Evolutionary conservation across 805 yeast species (phyloP), one percentile per base, ranked within the genome.

Genomic region (Candida argentea): DNA sequence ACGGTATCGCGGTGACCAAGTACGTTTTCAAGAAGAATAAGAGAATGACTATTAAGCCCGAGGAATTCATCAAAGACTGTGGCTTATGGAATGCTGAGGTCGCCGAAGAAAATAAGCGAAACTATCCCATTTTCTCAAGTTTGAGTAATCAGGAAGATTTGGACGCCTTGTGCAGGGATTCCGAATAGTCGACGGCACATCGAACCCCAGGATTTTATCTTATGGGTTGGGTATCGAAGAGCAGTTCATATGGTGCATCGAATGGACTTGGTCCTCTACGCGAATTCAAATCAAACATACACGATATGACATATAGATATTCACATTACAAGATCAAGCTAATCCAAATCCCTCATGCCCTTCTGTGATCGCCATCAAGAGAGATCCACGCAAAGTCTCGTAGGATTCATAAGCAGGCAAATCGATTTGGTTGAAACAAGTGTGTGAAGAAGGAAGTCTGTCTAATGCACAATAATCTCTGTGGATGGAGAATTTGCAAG

Each of bases 281-380:
- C 12, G 22, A 6, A 16, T 19, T 26, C 7, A 26, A 8, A 9
- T 20, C 14, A n/a, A 13, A 20, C 8, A 20, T 13, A 5, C 10
- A 5, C 10, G 10, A 5, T 8, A n/a, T 5, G 22, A 24, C 16
- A 24, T 19, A 10, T 17, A 25, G 15, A 25, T 25, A 4, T 13
- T 21, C 17, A 18, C 18, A 12, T 10, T 23, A 15, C 16, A 17
- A 16, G 20, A 20, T 36, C 37, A 58, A 6, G 89, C 93, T 48
- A 86, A 68, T 8, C 96, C 97, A 58, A 91, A 91, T 3, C 97
- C 97, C 61, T 84, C 95, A 44, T 82, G 80, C 12, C 97, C 97
- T 54, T 91, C 98, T 15, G 86, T 82, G 11, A 91, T 73, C 0
- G 98, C 96, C 39, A 82, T 50, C 38, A 87, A 56, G 37, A 91